Evolutionary conservation across 257 asterid genomes (phyloP), one percentile per base, ranked within the genome.

Genomic region (Jacaranda copaia): DNA sequence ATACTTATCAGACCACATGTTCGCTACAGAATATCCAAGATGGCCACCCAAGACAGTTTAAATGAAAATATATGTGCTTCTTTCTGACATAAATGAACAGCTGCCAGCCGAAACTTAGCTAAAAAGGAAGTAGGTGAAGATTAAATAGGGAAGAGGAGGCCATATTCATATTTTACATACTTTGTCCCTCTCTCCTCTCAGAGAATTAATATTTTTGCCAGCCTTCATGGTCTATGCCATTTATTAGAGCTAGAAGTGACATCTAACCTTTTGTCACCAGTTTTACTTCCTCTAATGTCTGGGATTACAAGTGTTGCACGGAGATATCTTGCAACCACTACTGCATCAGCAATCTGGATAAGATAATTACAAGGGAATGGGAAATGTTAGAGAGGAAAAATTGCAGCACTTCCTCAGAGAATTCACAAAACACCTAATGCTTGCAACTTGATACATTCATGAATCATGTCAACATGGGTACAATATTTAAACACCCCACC

Each of bases 231-330:
- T 63, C 14, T 13, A 56, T 68, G 75, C 42, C 68, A 68, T 49
- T 45, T 68, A 57, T 53, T 68, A 58, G 83, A 80, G 56, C 57
- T 68, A 65, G 77, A 61, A 84, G 81, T 61, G 15, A 40, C 55
- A 76, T 89, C 88, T 48, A 65, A 94, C 98, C 96, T 93, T 78
- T 82, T 90, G 75, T 91, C 98, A 48, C 94, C 94, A 62, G 98
- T 92, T 68, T 85, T 79, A 80, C 83, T 91, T 87, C 97, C 99
- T 84, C 98, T 87, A 59, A 96, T 89, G 78, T 93, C 99, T 46
- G 99, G 99, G 82, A 96, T 84, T 11, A 96, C 91, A 81, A 96
- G 97, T 71, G 93, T 90, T 74, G 99, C 99, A 11, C 88, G 89
- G 59, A 96, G 92, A 80, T 87, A 90, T 82, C 93, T 90, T 38